Evolutionary conservation across 768 basidiomycete species (phyloP).

Genomic region (Suillus fuscotomentosus): DNA sequence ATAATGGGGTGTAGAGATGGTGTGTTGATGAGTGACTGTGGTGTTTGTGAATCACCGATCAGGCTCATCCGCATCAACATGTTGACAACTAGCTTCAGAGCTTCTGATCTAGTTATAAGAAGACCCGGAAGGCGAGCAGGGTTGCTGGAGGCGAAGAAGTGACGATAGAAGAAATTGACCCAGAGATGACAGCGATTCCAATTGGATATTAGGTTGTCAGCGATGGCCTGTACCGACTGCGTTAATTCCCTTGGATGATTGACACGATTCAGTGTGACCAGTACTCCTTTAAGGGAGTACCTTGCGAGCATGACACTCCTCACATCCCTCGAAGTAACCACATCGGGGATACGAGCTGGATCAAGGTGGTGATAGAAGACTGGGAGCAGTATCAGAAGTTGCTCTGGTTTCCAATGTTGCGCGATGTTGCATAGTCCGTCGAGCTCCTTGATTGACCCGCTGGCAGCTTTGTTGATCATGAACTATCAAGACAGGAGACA

Average conservation of each 20-base stretch:
- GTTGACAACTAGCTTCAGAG: slow-evolving; percentile 2
- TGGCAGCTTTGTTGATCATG: slow-evolving; percentile 3
- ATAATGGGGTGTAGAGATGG: slow-evolving; percentile 1
- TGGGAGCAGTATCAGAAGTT: slow-evolving; percentile 3
- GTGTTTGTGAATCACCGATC: not conserved
- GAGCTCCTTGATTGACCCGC: slow-evolving; percentile 2
- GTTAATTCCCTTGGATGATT: not conserved
- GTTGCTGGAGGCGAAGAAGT: slow-evolving; percentile 5
- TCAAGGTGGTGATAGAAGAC: slow-evolving; percentile 7
- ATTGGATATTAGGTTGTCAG: not conserved
- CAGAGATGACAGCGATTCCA: slow-evolving; percentile 3
- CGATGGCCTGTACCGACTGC: not conserved
- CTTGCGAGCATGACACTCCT: slow-evolving; percentile 1
- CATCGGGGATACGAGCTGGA: slow-evolving; percentile 6
- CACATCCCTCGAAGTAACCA: slow-evolving; percentile 2
- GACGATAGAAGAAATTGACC: slow-evolving; percentile 3
- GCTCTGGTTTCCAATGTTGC: slow-evolving; percentile 4
- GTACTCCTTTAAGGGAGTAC: slow-evolving; percentile 5
- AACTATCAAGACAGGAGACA: slow-evolving; percentile 1
- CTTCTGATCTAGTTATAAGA: slow-evolving; percentile 4
- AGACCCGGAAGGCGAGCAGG: slow-evolving; percentile 2
- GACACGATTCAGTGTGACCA: slow-evolving; percentile 1
- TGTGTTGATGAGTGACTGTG: slow-evolving; percentile 1
- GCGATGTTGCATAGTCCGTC: slow-evolving; percentile 4
- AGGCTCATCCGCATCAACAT: slow-evolving; percentile 4